Evolutionary conservation across 805 yeast genomes (phyloP).

Genomic region (Yarrowia porcina): DNA sequence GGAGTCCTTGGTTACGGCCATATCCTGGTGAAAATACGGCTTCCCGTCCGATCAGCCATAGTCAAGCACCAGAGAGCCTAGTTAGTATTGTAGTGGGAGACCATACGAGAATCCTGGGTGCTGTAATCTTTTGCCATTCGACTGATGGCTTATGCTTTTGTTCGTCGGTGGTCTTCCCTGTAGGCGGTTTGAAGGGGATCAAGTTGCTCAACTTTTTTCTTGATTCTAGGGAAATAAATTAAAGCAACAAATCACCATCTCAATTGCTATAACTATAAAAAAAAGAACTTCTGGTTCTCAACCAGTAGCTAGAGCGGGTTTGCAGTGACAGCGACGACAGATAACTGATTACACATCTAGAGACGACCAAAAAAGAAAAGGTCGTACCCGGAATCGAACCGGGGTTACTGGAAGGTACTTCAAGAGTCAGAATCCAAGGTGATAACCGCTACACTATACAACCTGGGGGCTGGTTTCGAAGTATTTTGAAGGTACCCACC

Average conservation of each 20-base stretch:
- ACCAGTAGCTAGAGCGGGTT: no score
- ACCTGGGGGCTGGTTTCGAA: neutral
- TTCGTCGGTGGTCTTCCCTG: no score
- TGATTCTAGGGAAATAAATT: no score
- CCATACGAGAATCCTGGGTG: conserved; percentile 20
- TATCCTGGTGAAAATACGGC: conserved; percentile 17
- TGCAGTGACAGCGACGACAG: no score
- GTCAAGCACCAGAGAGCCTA: conserved; percentile 18
- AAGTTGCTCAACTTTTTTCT: no score
- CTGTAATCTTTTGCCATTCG: neutral
- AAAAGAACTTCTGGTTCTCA: no score
- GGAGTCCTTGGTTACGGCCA: conserved; percentile 12
- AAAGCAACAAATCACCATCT: no score
- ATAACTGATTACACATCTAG: no score
- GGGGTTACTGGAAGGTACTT: neutral
- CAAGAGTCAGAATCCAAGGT: conserved; percentile 7
- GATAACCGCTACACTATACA: conserved; percentile 19
- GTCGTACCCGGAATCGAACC: conserved; percentile 15
- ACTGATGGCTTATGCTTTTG: no score
- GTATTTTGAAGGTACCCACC: no score
- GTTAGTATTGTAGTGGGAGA: conserved; percentile 18
- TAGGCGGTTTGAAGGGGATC: no score
- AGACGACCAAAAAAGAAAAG: neutral
- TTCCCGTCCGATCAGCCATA: conserved; percentile 17
- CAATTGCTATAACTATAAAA: no score